A percentile compares a stretch with the other conserved stretches of the same genome.
Conservation (phyloP, 192 early-diverging fungal genomes). For the Coemansia sp. region DNA sequence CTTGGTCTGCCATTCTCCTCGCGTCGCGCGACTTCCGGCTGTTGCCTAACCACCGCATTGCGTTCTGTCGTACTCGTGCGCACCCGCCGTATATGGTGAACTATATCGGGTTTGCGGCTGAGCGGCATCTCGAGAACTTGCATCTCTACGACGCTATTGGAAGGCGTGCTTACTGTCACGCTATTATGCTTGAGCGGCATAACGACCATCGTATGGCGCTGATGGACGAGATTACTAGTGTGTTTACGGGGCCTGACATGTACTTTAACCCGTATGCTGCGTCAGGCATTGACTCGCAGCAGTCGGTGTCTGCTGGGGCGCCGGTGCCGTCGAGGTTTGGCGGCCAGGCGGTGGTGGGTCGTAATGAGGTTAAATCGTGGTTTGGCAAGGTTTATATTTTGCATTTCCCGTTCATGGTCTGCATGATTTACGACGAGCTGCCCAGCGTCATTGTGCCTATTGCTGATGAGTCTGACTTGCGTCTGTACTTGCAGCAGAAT, state of each 20-base stretch:
- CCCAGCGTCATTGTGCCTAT: constrained; percentile 56
- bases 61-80: constrained; percentile 56
- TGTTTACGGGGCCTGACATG: constrained; percentile 67
- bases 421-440: constrained; percentile 68
- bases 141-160: constrained; percentile 63
- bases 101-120: constrained; percentile 65
- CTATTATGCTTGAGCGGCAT: constrained; percentile 40
- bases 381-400: constrained; percentile 66
- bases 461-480: constrained; percentile 58
- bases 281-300: not conserved
- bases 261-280: constrained; percentile 62
- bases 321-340: not conserved
- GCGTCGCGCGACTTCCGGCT: constrained; percentile 63
- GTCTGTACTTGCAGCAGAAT: constrained; percentile 62
- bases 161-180: constrained; percentile 52
- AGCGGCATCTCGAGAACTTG: constrained; percentile 70
- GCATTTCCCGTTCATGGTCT: constrained; percentile 70
- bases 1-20: constrained; percentile 66
- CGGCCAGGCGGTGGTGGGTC: constrained; percentile 12
- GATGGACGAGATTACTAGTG: constrained; percentile 56
- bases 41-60: constrained; percentile 55
- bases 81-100: constrained; percentile 71
- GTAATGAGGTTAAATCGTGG: constrained; percentile 56
- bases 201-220: constrained; percentile 32
- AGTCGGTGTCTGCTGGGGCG: not conserved